phyloP scores from a whole-genome alignment of 805 yeast genomes.

The Cyberlindnera americana region DNA sequence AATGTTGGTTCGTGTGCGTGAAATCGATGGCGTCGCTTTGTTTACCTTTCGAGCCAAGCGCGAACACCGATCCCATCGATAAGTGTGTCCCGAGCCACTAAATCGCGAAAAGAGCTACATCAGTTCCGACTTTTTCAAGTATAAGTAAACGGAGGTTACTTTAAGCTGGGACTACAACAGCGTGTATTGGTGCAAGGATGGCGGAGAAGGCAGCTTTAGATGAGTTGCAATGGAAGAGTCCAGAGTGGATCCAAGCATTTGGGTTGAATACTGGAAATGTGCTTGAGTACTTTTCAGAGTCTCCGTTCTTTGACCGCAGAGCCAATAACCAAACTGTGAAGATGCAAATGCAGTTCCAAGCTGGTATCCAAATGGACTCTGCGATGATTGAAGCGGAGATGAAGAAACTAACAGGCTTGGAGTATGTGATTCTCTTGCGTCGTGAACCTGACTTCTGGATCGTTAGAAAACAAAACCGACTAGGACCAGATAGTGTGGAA shows the following conservation, averaged over 20 bases:
- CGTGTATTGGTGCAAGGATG: too few species aligned
- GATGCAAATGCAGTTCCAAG: slow-evolving; percentile 90
- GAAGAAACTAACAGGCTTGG: slow-evolving; percentile 77
- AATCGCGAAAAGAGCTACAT: too few species aligned
- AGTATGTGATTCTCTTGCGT: slow-evolving; percentile 69
- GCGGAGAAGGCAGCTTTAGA: slow-evolving; percentile 47
- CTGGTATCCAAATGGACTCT: slow-evolving; percentile 33
- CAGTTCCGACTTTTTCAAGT: slow-evolving; percentile 2
- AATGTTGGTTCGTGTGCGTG: too few species aligned
- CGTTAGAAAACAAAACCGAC: slow-evolving; percentile 73
- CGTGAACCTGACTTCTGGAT: slow-evolving; percentile 94
- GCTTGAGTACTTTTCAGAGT: slow-evolving; percentile 85
- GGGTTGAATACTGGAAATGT: slow-evolving; percentile 89
- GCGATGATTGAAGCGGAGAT: slow-evolving; percentile 53
- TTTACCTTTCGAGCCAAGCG: slow-evolving; percentile 7
- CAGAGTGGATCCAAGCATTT: slow-evolving; percentile 92
- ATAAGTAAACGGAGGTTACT: too few species aligned
- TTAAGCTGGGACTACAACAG: too few species aligned
- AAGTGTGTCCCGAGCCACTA: too few species aligned
- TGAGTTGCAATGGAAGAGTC: slow-evolving; percentile 95
- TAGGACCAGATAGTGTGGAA: slow-evolving; percentile 45
- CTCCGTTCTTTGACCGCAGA: slow-evolving; percentile 93
- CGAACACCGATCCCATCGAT: neutral
- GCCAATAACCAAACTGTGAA: slow-evolving; percentile 91
- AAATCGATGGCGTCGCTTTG: slow-evolving; percentile 10